A percentile compares a stretch with the other conserved stretches of the same genome.
Conservation (phyloP, 2,329 filamentous ascomycete species). For the Diaporthe capsici region DNA sequence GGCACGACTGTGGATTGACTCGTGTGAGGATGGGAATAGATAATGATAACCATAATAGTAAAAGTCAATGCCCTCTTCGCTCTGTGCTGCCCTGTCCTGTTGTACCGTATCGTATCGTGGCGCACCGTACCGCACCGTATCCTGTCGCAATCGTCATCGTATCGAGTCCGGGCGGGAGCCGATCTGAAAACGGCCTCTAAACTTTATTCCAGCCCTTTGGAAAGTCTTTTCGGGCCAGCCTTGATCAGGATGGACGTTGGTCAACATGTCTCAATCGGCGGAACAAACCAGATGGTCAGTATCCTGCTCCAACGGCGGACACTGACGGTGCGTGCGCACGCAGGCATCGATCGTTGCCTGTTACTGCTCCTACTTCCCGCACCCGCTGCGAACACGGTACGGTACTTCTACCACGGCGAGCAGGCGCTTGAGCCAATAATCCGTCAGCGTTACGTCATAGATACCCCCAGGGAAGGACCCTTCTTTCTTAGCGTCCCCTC, state of each 20-base stretch:
- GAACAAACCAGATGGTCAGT: background rate
- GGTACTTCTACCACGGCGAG: background rate
- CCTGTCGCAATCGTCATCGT: slow-evolving; percentile 5
- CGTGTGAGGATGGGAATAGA: slow-evolving; percentile 1
- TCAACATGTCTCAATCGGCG: background rate
- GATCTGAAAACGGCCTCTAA: slow-evolving; percentile 35
- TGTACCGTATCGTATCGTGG: background rate
- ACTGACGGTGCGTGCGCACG: background rate
- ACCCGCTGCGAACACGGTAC: background rate
- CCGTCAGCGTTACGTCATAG: slow-evolving; percentile 31
- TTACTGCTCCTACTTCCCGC: background rate
- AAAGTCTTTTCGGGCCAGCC: background rate
- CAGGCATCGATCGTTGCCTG: background rate
- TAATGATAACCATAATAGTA: background rate
- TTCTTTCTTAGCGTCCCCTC: slow-evolving; percentile 25
- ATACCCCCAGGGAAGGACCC: slow-evolving; percentile 24
- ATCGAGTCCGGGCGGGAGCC: background rate
- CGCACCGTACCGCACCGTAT: background rate
- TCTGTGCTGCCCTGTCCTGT: background rate
- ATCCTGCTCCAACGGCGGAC: background rate
- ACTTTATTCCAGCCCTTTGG: slow-evolving; percentile 30
- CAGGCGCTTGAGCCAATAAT: background rate
- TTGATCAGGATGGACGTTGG: background rate
- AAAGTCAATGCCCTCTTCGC: background rate
- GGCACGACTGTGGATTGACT: slow-evolving; percentile 10